Base-by-base conservation (phyloP, 345 rosid genomes). In the Sonneratia caseolaris region DNA sequence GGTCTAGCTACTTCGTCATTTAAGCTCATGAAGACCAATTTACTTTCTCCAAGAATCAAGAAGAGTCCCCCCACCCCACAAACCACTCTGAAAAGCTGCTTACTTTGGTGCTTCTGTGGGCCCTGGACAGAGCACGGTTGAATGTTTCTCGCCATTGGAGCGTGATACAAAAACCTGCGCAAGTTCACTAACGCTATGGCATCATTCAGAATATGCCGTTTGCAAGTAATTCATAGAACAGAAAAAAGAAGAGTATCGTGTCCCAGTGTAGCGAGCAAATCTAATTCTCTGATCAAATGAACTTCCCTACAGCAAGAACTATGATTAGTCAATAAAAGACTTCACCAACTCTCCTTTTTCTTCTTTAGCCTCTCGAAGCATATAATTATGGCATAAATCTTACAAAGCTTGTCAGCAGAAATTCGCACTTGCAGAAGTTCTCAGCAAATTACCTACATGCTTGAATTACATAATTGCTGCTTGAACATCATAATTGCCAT, bases 121-220 rank as follows among this genome's bases (percentile, higher is more conserved):
- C 74, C 76, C 78, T 37, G 91, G 84, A 73, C 96, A 90, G 49
- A 95, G 77, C 35, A 95, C 99, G 19, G 86, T 87, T 15, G 98
- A 89, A 79, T 86, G 81, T 75, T 86, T 89, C 73, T 86, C 64
- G 36, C 88, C 88, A 27, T 78, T 81, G 24, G 94, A 80, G 57
- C 99, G 93, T 36, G 97, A 85, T 82, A 90, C 87, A 74, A 92
- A 90, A 57, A 80, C 91, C 99, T 95, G 83, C 76, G 79, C 12
- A 68, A 37, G 71, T 48, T 65, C 35, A 70, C 74, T 37, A 75
- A 24, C 74, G 27, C 6, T 43, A 56, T 61, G 57, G 55, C n/a
- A 68, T 61, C 66, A 62, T 38, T 64, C 35, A 62, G 66, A 12
- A 64, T 24, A 36, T 21, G 42, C 59, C 3, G 9, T 64, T 71